phyloP scores from a whole-genome alignment of 768 basidiomycete genomes.

The Calocybe cyanea region DNA sequence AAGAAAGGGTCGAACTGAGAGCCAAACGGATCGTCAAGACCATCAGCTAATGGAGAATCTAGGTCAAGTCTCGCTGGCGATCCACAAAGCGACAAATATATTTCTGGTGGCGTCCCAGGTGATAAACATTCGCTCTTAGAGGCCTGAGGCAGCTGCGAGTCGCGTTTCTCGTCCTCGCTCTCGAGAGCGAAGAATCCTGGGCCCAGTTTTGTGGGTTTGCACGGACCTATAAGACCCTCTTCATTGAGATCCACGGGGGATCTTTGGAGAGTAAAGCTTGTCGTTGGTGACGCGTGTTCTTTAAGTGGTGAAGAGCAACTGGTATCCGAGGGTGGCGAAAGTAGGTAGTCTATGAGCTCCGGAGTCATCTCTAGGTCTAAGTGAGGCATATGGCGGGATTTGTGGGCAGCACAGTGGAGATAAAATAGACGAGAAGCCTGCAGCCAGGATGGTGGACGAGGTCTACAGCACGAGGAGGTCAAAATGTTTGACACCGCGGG shows the following conservation, averaged over 20 bases:
- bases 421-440: conserved; percentile 4
- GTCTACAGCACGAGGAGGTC: conserved; percentile 8
- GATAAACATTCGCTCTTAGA: too few relatives aligned
- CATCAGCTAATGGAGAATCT: conserved; percentile 10
- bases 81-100: conserved; percentile 9
- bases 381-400: conserved; percentile 16
- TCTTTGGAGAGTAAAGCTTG: conserved; percentile 39
- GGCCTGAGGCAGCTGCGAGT: too few relatives aligned
- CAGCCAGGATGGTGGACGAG: too few relatives aligned
- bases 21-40: conserved; percentile 8
- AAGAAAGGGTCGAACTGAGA: conserved; percentile 1
- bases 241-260: conserved; percentile 29
- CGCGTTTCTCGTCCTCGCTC: neutral
- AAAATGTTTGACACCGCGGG: too few relatives aligned
- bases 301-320: conserved; percentile 23
- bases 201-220: neutral
- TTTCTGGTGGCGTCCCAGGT: conserved; percentile 1
- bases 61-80: conserved; percentile 9
- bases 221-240: neutral
- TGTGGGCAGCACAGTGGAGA: conserved; percentile 14
- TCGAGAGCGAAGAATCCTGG: conserved; percentile 4
- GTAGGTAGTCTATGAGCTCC: conserved; percentile 23
- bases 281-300: conserved; percentile 29
- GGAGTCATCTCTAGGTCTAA: conserved; percentile 21
- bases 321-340: conserved; percentile 28